Evolutionary conservation across 805 yeast species (phyloP), one percentile per base, ranked within the genome.

Genomic region (Citeromyces matritensis): DNA sequence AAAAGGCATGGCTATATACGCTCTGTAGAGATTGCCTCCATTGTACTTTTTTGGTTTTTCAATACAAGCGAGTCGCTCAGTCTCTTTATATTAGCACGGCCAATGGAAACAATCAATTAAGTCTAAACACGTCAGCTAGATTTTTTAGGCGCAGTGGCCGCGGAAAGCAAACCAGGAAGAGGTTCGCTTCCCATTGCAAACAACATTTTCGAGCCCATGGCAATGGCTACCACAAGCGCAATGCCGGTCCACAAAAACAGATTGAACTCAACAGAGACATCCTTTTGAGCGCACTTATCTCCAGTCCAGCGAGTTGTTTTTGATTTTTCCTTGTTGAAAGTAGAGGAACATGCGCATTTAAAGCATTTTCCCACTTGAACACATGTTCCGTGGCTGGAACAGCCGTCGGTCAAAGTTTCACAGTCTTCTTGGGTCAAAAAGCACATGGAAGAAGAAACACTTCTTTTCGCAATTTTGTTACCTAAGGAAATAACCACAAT

Each of bases 211-310:
- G 75, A 49, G 26, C 77, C 80, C 4, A 50, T 52, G 25, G 52
- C 69, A 30, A 71, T 53, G 13, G 68, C 50, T 7, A 57, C 51
- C 24, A 60, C 30, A 32, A 74, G 49, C 3, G 62, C 66, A 9
- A 77, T 39, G 9, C 65, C 51, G 3, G 81, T 63, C 84, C 88
- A 79, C 42, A 78, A 65, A 39, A 79, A 59, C 43, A 80, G 60
- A 45, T 79, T 70, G 42, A 79, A 73, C 51, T 73, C 72, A 3
- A 68, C 61, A 29, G 79, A 64, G 36, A 78, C 63, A 43, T 81
- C 86, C 42, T 60, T 62, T 63, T 78, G 79, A 43, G 66, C 60
- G 51, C 91, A 80, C 37, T 71, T 69, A 35, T 40, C 42, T 15
- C 78, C 79, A 1, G 68, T 49, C 77, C 77, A 71, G 33, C 52